Base-by-base conservation (phyloP, 2,329 filamentous ascomycete species). In the Cytospora piceicola region DNA sequence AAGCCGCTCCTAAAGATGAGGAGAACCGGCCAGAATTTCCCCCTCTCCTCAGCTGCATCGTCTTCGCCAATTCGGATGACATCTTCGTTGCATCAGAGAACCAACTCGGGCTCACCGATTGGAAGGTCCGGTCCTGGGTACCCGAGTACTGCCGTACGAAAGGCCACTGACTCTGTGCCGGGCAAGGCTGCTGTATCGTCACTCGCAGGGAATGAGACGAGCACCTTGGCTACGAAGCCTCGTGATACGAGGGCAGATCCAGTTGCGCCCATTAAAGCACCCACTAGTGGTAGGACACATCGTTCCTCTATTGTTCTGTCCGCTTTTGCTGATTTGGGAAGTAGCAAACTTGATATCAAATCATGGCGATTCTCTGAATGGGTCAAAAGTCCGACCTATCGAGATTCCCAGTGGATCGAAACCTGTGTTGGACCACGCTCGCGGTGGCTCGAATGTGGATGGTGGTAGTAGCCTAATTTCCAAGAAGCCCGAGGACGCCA, bases 1-100 rank as follows among this genome's bases (percentile, higher is more conserved):
- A 67, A 65, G 32, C 65, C 62, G 8, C 51, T 65, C 5, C 20
- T 67, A 39, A 67, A 65, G 51, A 67, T 67, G 66, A 67, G 56
- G 42, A 65, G 66, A 49, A 67, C 66, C 12, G 66, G 66, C 39
- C 66, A 67, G 39, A 65, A 59, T 56, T 63, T 65, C 29, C 63
- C 66, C 5, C 30, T 67, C 20, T 57, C 59, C 15, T 27, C 55
- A n/a, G 32, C 30, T 6, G 49, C 32, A 29, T 57, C 61, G 20
- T 46, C 52, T 49, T 49, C 60, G 7, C 61, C 53, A 34, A 22
- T 63, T 32, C 61, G 53, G 24, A 39, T 22, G 42, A 32, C 53
- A 20, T 22, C 53, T 29, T 60, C 59, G 7, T 24, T 55, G 6
- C 63, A 65, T 22, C 66, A 53, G 42, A 65, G 42, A 5, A 55